A percentile compares a stretch with the other conserved stretches of the same genome.
Conservation (phyloP, 2,329 filamentous ascomycete species). For the Achaetomium macrosporum region DNA sequence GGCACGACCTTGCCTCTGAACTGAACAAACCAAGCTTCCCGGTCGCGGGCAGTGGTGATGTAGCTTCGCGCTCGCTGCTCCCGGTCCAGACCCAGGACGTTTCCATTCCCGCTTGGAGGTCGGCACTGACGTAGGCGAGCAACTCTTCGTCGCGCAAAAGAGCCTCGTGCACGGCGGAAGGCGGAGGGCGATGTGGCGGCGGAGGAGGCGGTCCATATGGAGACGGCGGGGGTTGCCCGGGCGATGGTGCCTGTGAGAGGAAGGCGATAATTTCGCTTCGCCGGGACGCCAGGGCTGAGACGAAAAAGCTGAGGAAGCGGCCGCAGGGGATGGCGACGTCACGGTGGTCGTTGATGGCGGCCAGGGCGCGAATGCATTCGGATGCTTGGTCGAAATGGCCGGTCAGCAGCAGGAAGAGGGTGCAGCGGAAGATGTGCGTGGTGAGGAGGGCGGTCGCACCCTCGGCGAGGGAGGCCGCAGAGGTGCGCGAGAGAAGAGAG, state of each 20-base stretch:
- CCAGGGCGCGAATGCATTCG: constrained; percentile 65
- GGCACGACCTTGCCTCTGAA: constrained; percentile 43
- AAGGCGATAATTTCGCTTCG: constrained; percentile 41
- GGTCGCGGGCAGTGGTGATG: constrained; percentile 22
- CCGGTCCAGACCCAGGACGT: constrained; percentile 79
- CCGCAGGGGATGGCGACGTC: constrained; percentile 74
- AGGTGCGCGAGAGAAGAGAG: constrained; percentile 62
- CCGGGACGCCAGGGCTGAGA: constrained; percentile 57
- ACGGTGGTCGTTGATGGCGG: constrained; percentile 63
- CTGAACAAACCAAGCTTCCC: constrained; percentile 34
- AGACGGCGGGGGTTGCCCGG: constrained; percentile 23
- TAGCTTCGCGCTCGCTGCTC: constrained; percentile 46
- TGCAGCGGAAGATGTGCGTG: constrained; percentile 80
- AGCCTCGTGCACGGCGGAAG: constrained; percentile 28
- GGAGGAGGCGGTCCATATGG: constrained; percentile 19
- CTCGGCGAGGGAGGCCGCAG: constrained; percentile 50
- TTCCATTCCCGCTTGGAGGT: constrained; percentile 74
- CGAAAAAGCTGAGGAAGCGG: constrained; percentile 75
- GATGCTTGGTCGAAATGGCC: constrained; percentile 68
- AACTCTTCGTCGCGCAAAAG: constrained; percentile 72
- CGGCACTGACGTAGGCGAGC: constrained; percentile 76
- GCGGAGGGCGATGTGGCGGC: constrained; percentile 22
- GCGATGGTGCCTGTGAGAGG: constrained; percentile 30
- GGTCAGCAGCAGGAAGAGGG: constrained; percentile 70
- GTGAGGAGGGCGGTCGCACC: constrained; percentile 70